Base-by-base conservation (phyloP, 768 basidiomycete genomes). In the Serendipita sp. region DNA sequence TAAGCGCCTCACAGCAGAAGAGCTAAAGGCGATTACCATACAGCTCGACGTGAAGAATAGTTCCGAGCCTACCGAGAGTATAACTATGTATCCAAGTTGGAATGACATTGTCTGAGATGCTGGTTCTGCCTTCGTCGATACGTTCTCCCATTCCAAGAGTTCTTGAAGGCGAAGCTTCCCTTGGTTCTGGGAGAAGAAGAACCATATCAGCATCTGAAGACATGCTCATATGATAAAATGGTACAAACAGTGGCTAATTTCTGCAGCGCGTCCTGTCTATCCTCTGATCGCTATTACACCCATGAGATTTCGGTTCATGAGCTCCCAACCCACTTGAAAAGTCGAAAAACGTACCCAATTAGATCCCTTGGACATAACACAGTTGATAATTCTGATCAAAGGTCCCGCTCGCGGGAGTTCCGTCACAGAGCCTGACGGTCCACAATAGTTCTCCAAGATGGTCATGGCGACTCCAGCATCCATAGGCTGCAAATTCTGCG, bases 1-100 rank as follows among this genome's bases (percentile, higher is more conserved):
- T 69, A 4, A 86, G 77, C 52, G 79, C 78, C 18, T 82, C 79
- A 4, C 83, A 84, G 0, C 84, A 77, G 45, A 82, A 71, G 69
- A 83, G 84, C 83, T 85, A 48, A 31, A 58, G 4, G 36, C 34
- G 55, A 13, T 53, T 23, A 13, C 33, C 16, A 63, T 2, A 62
- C 67, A 31, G 3, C 33, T 34, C 36, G 8, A 16, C 15, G 16
- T 13, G 40, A 45, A 18, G 10, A 2, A 52, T 6, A 33, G 4
- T 50, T 8, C 15, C 16, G 3, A 6, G 65, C 72, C 40, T 65
- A 83, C 84, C 40, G 77, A 73, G 16, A 86, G 70, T 13, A 86
- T 65, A 0, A 80, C 80, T 3, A 85, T 67, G 65, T 79, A 76
- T 0, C 80, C 83, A 31, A 78, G 72, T 66, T 87, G 83, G 64